phyloP scores from a whole-genome alignment of 208 protist species.

The Plasmodiophora brassicae region DNA sequence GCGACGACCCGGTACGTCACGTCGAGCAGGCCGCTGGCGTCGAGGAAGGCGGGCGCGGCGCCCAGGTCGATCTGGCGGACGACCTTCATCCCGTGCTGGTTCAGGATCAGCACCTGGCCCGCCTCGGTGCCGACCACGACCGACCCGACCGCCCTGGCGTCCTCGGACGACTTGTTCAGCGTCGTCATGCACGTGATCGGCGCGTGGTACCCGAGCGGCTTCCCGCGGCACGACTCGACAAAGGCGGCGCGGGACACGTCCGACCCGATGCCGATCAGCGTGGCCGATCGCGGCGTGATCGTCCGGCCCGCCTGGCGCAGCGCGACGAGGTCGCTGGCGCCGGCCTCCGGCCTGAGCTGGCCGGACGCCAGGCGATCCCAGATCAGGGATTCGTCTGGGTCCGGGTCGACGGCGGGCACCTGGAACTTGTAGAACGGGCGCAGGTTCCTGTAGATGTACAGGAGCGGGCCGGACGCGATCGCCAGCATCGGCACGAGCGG shows the following conservation, averaged over 20 bases:
- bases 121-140: constrained; percentile 83
- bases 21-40: constrained; percentile 67
- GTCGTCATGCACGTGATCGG: constrained; percentile 76
- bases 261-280: neutral
- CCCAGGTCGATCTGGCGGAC: constrained; percentile 66
- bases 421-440: constrained; percentile 81
- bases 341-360: neutral
- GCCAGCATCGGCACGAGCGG: constrained; percentile 68
- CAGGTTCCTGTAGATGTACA: constrained; percentile 82
- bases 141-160: constrained; percentile 60
- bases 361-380: neutral
- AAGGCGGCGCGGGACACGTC: neutral
- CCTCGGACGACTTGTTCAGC: constrained; percentile 64
- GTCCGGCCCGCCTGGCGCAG: neutral
- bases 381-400: neutral
- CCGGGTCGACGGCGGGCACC: constrained; percentile 55
- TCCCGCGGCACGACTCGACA: neutral
- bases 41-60: constrained; percentile 38
- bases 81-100: constrained; percentile 59
- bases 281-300: neutral
- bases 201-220: constrained; percentile 57
- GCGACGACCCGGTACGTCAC: constrained; percentile 82
- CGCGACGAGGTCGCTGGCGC: neutral
- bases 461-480: constrained; percentile 71
- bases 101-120: constrained; percentile 72